Evolutionary conservation across 2,329 filamentous ascomycete genomes (phyloP), one percentile per base, ranked within the genome.

Genomic region (Xylariaceae sp.): DNA sequence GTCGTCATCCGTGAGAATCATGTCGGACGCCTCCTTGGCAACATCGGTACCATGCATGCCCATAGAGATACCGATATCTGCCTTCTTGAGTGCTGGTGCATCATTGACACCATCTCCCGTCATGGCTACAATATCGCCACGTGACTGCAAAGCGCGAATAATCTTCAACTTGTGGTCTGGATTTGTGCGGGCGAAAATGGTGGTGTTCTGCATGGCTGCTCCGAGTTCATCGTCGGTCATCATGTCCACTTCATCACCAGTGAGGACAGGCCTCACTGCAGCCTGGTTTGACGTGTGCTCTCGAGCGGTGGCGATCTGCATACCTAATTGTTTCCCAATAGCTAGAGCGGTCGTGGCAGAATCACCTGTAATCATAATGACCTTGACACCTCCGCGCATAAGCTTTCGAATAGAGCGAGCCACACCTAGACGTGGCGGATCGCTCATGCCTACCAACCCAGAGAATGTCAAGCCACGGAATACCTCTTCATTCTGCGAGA

Each of bases 131-230:
- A 98, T 94, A 66, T 97, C 91, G 22, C 92, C 92, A 29, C 92
- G 86, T 45, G 87, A 82, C 67, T 98, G 93, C 21, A 98, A 79
- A 0, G 93, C 93, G 44, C 81, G 78, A 50, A 98, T 86, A 60
- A 98, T 98, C 68, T 95, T 97, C 73, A 98, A 81, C 70, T 98
- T 98, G 71, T 98, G 93, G 52, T 98, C 93, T 0, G 93, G 93
- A 53, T 89, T 95, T 2, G 93, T 97, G 42, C 94, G 85, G 16
- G 93, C 94, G 64, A 98, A 98, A 45, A 98, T 93, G 1, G 88
- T 93, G 1, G 92, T 95, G 44, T 87, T 85, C 47, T 86, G 80
- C 65, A 98, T 93, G 7, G 89, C 88, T 49, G 87, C 81, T 3
- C 88, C 82, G 19, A 98, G 79, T 52, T 95, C 89, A 42, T 83